Evolutionary conservation across 805 yeast genomes (phyloP), one percentile per base, ranked within the genome.

Genomic region (Kazachstania bromeliacearum): DNA sequence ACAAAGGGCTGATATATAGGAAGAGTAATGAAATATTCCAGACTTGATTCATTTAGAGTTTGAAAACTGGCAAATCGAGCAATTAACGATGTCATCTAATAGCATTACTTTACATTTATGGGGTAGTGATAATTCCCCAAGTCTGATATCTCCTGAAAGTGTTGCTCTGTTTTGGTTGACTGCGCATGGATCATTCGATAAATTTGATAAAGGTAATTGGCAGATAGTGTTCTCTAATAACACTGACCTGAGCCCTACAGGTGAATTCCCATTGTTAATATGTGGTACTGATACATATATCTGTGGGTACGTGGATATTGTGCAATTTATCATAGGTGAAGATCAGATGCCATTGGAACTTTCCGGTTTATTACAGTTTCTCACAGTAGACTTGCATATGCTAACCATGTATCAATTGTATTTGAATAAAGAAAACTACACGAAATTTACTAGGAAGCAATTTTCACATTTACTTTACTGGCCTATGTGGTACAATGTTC

Each of bases 401-500:
- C 59, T 77, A 28, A 71, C 77, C 25, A 69, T 68, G 38, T 79
- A 78, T 51, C 73, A 74, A 34, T 54, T 76, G 24, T 79, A 71
- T 45, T 56, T 77, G 31, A 71, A 76, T 46, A 64, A 68, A 19
- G 58, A 55, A 13, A 80, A 81, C 52, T 81, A 79, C 54, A 80
- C 74, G 40, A 53, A 62, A 9, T 77, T 68, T 45, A 72, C 85
- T 4, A 64, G 84, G 41, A 69, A 70, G 16, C 47, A 70, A 13
- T 78, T 78, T 50, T 61, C 66, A 30, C 46, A 60, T 4, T 67
- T 73, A 38, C 55, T 79, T 14, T 79, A 83, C 5, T 81, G 80
- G 60, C 89, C 88, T 7, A 68, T 79, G 71, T 83, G 79, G 70
- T 80, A 79, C 51, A 73, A 72, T 41, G 75, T 79, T 16, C 87